A percentile compares a stretch with the other conserved stretches of the same genome.
Evolutionary conservation across 768 basidiomycete species (phyloP).

Genomic region (Tricholoma hemisulphureum): DNA sequence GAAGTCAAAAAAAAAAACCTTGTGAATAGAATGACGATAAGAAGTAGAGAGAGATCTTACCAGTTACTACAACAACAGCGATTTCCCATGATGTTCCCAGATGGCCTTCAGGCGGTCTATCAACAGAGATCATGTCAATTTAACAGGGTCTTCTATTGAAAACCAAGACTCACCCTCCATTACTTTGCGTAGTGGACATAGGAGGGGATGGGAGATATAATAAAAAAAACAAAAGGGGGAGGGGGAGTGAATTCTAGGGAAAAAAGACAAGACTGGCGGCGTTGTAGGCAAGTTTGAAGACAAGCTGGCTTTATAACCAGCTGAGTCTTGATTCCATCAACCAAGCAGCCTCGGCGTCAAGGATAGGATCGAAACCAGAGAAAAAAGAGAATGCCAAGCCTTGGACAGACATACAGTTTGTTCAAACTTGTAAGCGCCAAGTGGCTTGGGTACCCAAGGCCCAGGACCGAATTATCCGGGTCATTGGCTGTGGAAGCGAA

Average conservation of each 20-base stretch:
- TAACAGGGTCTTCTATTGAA: neutral
- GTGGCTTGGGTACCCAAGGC: slow-evolving; percentile 13
- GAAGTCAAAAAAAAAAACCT: neutral
- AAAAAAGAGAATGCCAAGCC: slow-evolving; percentile 17
- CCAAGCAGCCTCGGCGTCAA: slow-evolving; percentile 22
- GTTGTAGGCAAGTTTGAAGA: neutral
- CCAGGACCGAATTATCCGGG: neutral
- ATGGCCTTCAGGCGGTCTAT: slow-evolving; percentile 33
- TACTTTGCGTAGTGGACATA: neutral
- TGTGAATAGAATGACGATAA: neutral
- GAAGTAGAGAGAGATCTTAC: slow-evolving; percentile 20
- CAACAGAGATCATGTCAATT: neutral
- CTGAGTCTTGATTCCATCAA: slow-evolving; percentile 9
- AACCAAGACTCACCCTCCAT: neutral
- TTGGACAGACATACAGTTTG: neutral
- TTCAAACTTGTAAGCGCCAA: neutral
- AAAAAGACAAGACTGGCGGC: neutral
- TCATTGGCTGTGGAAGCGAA: too few relatives aligned
- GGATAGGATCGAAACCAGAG: slow-evolving; percentile 5
- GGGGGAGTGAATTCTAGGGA: neutral
- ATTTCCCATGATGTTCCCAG: slow-evolving; percentile 39
- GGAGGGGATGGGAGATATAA: neutral
- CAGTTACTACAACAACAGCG: slow-evolving; percentile 32
- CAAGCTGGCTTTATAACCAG: slow-evolving; percentile 13
- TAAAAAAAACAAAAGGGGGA: neutral